Percentiles rank a stretch among this genome's conserved stretches.
These are phyloP conservation scores for Epithele typhae DNA, from an alignment of 768 basidiomycete genomes.

Conservation along the genomic window DNA sequence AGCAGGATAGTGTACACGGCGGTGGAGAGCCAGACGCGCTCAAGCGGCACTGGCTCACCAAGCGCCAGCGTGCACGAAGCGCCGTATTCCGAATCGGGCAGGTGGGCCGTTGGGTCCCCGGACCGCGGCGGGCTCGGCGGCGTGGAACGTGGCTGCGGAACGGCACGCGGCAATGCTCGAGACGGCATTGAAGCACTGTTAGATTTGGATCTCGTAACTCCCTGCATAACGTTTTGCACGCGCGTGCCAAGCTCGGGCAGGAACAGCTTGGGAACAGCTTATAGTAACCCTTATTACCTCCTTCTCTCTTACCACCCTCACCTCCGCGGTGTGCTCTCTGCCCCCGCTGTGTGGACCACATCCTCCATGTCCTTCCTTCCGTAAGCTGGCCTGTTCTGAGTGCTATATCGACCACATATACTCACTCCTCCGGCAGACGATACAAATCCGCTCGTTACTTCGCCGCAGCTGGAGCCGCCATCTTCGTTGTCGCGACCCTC, in stretches of 20 bases:
- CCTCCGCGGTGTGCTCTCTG: not conserved
- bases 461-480: slow-evolving; percentile 4
- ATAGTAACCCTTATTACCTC: too few relatives aligned
- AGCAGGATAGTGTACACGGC: slow-evolving; percentile 8
- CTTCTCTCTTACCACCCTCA: not conserved
- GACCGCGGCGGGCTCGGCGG: too few relatives aligned
- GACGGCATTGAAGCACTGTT: too few relatives aligned
- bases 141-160: too few relatives aligned
- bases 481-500: slow-evolving; percentile 16
- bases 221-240: too few relatives aligned
- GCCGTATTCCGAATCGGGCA: too few relatives aligned
- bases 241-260: too few relatives aligned
- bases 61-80: not conserved
- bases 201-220: too few relatives aligned
- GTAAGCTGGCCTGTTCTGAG: not conserved
- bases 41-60: not conserved
- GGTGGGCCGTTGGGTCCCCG: too few relatives aligned
- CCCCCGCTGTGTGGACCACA: too few relatives aligned
- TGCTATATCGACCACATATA: not conserved
- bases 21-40: slow-evolving; percentile 1
- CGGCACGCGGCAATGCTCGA: too few relatives aligned
- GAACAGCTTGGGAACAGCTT: too few relatives aligned
- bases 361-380: not conserved
- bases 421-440: slow-evolving; percentile 6
- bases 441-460: slow-evolving; percentile 14